A percentile compares a stretch with the other conserved stretches of the same genome.
These are phyloP conservation scores for Mucor racemosus DNA, from an alignment of 371 early-diverging fungal species.

Conservation along the genomic window DNA sequence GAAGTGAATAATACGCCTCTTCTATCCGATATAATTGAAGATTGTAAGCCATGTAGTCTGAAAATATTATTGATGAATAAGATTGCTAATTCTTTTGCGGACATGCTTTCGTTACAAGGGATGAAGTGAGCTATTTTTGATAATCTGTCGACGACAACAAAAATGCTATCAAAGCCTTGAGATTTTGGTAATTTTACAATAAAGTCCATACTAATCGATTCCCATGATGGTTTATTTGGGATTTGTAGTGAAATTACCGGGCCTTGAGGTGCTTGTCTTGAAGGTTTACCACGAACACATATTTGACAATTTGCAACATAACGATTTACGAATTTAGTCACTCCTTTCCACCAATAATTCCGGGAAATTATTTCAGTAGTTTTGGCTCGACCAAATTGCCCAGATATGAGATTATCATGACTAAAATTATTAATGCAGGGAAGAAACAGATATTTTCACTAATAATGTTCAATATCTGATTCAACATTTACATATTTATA, in stretches of 20 bases:
- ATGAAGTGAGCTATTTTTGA: constrained; percentile 52
- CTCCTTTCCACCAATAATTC: constrained; percentile 49
- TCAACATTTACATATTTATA: too few relatives aligned
- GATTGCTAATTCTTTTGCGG: constrained; percentile 34
- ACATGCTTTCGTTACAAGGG: constrained; percentile 29
- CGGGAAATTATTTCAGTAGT: constrained; percentile 41
- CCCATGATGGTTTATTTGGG: constrained; percentile 47
- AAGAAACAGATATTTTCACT: too few relatives aligned
- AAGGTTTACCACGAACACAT: constrained; percentile 41
- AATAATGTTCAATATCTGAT: too few relatives aligned
- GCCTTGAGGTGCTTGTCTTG: constrained; percentile 28
- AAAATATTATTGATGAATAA: constrained; percentile 39
- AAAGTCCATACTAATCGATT: constrained; percentile 55
- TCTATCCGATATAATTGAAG: constrained; percentile 52
- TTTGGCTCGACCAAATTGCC: constrained; percentile 53
- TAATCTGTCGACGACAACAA: constrained; percentile 50
- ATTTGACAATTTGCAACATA: constrained; percentile 49
- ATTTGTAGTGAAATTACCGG: constrained; percentile 46
- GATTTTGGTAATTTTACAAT: constrained; percentile 48
- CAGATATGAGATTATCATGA: constrained; percentile 47
- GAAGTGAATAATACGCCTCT: constrained; percentile 49
- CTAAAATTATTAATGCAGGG: too few relatives aligned
- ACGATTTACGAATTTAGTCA: constrained; percentile 33
- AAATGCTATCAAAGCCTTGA: constrained; percentile 35
- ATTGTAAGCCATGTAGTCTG: constrained; percentile 44